Evolutionary conservation across 441 rosid genomes (phyloP), one percentile per base, ranked within the genome.

Genomic region (Gossypium davidsonii): DNA sequence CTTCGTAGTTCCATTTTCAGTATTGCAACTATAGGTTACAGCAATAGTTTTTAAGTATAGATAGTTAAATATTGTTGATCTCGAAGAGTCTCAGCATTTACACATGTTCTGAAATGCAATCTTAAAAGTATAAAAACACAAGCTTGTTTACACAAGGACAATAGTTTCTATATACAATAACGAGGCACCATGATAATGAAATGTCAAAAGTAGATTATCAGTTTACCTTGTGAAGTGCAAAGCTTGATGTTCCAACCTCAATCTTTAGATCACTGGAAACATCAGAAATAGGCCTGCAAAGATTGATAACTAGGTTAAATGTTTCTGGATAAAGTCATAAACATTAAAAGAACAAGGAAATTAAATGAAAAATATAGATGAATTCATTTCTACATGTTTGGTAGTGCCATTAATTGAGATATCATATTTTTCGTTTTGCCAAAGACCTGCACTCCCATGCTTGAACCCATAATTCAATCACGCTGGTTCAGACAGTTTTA

Each of bases 261-360:
- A 94, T 76, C 7, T 86, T 88, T 25, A 94, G 96, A 81, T 94
- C 99, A 72, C 97, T 94, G n/a, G 96, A 92, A 67, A 94, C 97
- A 63, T 94, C 97, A 0, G 97, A 91, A 66, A 92, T 90, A 25
- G 99, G 97, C 99, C 99, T 92, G 94, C 85, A 75, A 79, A 51
- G 58, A 83, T 49, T 66, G 77, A 42, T 39, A 72, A 57, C 63
- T 57, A 72, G 34, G 74, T 73, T 49, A 76, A 59, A 37, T 58
- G 52, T 67, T 57, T 56, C 73, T 20, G 56, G 34, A 31, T 31
- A 31, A 31, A 31, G 6, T 31, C 59, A 67, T 31, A 72, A 49
- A 55, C 61, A 70, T 26, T 62, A 51, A 20, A 60, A 77, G 8
- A 51, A 52, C 17, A 52, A 49, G 74, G 28, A 20, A 49, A 15